Evolutionary conservation across 139 green algal species (phyloP).

Genomic region (Auxenochlorella pyrenoidosa): DNA sequence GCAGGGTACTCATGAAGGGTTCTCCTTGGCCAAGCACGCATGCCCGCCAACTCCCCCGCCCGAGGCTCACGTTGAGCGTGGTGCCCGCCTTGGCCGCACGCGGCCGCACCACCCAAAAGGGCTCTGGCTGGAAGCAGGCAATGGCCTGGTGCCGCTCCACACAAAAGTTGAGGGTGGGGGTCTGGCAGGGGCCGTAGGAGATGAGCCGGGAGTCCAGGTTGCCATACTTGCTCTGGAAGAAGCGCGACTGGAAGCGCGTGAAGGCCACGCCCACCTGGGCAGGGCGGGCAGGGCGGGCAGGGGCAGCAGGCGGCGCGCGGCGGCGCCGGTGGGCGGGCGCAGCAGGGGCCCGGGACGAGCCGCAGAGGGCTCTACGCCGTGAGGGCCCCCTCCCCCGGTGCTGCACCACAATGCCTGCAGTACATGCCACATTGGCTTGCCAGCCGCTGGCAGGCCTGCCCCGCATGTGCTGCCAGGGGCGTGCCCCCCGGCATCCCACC

Average conservation of each 20-base stretch:
- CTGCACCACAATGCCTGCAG: too few species aligned
- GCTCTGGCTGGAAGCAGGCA: slow-evolving; percentile 77
- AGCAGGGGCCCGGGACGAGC: too few species aligned
- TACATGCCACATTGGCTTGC: too few species aligned
- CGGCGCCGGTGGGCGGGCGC: too few species aligned
- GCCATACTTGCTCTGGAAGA: slow-evolving; percentile 89
- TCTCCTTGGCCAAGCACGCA: too few species aligned
- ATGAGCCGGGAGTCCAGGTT: slow-evolving; percentile 87
- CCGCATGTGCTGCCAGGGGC: too few species aligned
- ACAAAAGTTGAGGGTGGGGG: slow-evolving; percentile 87
- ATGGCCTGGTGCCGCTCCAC: slow-evolving; percentile 83
- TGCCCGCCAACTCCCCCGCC: too few species aligned
- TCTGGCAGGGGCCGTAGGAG: slow-evolving; percentile 91
- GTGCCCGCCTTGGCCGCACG: slow-evolving; percentile 52
- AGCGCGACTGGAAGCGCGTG: slow-evolving; percentile 88
- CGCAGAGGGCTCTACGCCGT: too few species aligned
- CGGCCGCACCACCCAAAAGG: slow-evolving; percentile 77
- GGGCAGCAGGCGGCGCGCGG: background rate
- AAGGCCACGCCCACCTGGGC: slow-evolving; percentile 79
- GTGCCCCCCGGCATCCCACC: too few species aligned
- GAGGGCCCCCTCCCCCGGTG: background rate
- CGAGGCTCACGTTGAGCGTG: slow-evolving; percentile 29
- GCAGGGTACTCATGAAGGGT: too few species aligned
- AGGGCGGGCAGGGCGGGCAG: background rate
- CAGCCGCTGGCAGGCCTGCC: too few species aligned